phyloP scores from a whole-genome alignment of 78 protist genomes.

The slime mould (Dictyostelium discoideum) region DNA sequence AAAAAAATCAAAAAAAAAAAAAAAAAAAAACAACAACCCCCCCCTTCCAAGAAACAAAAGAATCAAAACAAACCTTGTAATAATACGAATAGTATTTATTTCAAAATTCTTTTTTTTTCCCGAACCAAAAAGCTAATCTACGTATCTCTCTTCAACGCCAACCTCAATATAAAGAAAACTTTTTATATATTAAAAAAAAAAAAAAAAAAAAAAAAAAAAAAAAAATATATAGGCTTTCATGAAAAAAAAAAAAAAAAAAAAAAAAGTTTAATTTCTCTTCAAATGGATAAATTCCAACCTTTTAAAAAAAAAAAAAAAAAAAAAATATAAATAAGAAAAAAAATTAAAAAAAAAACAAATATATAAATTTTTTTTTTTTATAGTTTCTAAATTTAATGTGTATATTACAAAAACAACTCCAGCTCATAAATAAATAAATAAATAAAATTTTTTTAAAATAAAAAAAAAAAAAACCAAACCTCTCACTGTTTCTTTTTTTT shows the following conservation, averaged over 20 bases:
- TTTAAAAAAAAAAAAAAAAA: background rate
- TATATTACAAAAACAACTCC: background rate
- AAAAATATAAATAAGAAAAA: background rate
- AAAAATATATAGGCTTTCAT: background rate
- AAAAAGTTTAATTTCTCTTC: background rate
- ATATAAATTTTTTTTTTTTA: background rate
- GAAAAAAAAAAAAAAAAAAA: background rate
- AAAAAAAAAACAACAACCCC: background rate
- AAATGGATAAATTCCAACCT: background rate
- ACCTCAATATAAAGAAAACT: background rate
- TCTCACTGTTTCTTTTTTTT: no score
- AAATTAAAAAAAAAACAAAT: background rate
- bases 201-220: background rate
- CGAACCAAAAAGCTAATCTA: background rate
- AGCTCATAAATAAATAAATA: background rate
- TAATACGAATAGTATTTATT: background rate
- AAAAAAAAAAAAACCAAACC: background rate
- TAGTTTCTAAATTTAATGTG: conserved; percentile 1
- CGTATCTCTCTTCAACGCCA: background rate
- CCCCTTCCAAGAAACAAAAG: background rate
- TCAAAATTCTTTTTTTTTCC: background rate
- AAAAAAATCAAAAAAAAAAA: background rate
- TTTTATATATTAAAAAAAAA: background rate
- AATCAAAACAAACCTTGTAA: background rate
- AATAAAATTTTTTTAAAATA: no score